phyloP scores from a whole-genome alignment of 495 filamentous ascomycete genomes.

The Diplogelasinospora grovesii region DNA sequence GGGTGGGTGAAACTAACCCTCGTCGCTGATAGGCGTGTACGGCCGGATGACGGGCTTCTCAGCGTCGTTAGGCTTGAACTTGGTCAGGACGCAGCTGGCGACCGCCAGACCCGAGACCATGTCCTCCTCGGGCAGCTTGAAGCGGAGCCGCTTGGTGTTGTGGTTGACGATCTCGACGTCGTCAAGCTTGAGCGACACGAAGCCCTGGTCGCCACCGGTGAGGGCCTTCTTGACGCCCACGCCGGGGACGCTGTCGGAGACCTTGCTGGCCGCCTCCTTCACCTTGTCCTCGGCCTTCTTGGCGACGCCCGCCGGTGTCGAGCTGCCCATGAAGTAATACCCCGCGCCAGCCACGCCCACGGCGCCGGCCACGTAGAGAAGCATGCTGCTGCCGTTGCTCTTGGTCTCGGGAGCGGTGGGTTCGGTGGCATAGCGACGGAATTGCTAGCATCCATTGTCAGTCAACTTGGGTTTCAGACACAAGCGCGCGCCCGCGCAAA shows the following conservation, averaged over 20 bases:
- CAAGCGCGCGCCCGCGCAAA: too few relatives aligned
- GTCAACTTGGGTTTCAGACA: not conserved
- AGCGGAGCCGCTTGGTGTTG: conserved; percentile 85
- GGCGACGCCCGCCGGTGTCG: conserved; percentile 35
- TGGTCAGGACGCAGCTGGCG: conserved; percentile 80
- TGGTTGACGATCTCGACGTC: conserved; percentile 71
- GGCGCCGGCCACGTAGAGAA: conserved; percentile 36
- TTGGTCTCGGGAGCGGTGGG: conserved; percentile 22
- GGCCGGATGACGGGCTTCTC: conserved; percentile 83
- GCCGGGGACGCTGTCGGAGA: conserved; percentile 14
- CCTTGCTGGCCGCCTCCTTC: conserved; percentile 32
- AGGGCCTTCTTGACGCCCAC: conserved; percentile 52
- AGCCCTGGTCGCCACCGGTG: conserved; percentile 81
- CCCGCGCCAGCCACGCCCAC: conserved; percentile 39
- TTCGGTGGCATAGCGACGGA: conserved; percentile 51
- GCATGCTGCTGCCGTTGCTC: conserved; percentile 31
- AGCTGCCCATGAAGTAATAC: conserved; percentile 47
- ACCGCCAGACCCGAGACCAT: conserved; percentile 73
- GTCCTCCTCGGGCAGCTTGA: conserved; percentile 75
- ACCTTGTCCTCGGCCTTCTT: conserved; percentile 46
- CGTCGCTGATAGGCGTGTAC: conserved; percentile 87
- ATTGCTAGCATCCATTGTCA: conserved; percentile 5
- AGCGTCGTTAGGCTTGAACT: conserved; percentile 68
- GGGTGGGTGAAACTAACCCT: conserved; percentile 47
- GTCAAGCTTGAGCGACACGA: conserved; percentile 70